Base-by-base conservation (phyloP, 2,329 filamentous ascomycete species). In the Lasiodiplodia theobromae region DNA sequence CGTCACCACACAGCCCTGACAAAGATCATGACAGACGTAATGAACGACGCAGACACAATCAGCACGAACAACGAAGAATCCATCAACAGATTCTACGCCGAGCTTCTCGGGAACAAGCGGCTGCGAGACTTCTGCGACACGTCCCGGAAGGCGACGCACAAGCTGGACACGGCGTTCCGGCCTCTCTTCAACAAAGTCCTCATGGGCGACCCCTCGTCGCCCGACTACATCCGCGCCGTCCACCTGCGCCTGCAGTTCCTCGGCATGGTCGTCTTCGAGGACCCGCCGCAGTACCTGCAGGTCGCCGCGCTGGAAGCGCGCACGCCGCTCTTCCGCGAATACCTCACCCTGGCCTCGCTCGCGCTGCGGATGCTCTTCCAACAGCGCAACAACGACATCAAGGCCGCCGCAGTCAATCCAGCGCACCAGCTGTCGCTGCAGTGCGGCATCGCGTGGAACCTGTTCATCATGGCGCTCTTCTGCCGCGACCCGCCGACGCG, bases 231-330 rank as follows among this genome's bases (percentile, higher is more conserved):
- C 25, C 18, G 23, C 16, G 58, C 58, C 23, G 6, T 63, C 11
- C 58, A 63, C 44, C 58, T 63, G 3, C 58, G 58, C n/a, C 38
- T 63, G 3, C 58, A 63, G 16, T n/a, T 23, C 58, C 58, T 63
- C 16, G 23, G 23, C 58, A 14, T 14, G 23, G 10, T n/a, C 23
- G 6, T 63, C 58, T 58, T 58, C 54, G 23, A 49, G 2, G 38
- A 63, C 40, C 21, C 40, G 5, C 40, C 58, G 18, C 38, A 31
- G 12, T 63, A 21, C 58, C 7, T 34, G 14, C 5, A 12, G 40
- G 38, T 31, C 58, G 40, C 8, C 3, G n/a, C 38, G 10, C 7
- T 63, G 18, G 21, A 18, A 8, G 58, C 58, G 21, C 58, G 21
- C 23, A 63, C 58, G 18, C 58, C 58, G 10, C 10, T 49, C 4